These are phyloP conservation scores for Hymenochaete sp. DNA, from an alignment of 1,284 basidiomycete species.

Conservation along the genomic window DNA sequence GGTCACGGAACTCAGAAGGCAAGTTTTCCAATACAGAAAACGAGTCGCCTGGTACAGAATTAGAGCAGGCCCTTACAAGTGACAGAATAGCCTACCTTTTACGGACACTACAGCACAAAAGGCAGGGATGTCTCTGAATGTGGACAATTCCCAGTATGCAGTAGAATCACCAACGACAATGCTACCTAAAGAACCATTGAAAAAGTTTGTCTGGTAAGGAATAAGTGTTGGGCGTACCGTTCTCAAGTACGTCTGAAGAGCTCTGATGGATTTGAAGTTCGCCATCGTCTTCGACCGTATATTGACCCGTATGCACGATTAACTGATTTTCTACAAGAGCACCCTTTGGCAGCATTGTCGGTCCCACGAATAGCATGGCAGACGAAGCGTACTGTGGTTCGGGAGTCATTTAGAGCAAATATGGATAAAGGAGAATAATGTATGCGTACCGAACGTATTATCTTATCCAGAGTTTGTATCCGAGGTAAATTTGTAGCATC, in stretches of 20 bases:
- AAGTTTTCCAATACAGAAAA: too few relatives aligned
- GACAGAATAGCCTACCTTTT: conserved; percentile 8
- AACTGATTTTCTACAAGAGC: conserved; percentile 71
- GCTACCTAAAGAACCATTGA: background rate
- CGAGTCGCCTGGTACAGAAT: background rate
- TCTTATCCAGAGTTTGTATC: conserved; percentile 22
- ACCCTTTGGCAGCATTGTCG: conserved; percentile 68
- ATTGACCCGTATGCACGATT: conserved; percentile 55
- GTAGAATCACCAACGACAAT: background rate
- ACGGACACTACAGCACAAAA: conserved; percentile 15
- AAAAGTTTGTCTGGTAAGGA: background rate
- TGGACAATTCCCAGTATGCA: conserved; percentile 12
- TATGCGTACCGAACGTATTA: background rate
- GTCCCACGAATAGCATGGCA: conserved; percentile 59
- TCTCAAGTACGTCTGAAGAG: conserved; percentile 20
- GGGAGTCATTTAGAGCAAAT: background rate
- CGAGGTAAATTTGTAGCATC: conserved; percentile 29
- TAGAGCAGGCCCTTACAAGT: background rate
- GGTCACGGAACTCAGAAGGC: too few relatives aligned
- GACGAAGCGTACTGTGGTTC: conserved; percentile 17
- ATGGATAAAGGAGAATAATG: background rate
- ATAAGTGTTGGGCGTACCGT: conserved; percentile 2
- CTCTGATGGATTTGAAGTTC: conserved; percentile 28
- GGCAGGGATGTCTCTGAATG: conserved; percentile 14
- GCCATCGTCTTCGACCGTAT: conserved; percentile 36